These are phyloP conservation scores for Candida adriatica DNA, from an alignment of 805 yeast genomes.

Conservation along the genomic window DNA sequence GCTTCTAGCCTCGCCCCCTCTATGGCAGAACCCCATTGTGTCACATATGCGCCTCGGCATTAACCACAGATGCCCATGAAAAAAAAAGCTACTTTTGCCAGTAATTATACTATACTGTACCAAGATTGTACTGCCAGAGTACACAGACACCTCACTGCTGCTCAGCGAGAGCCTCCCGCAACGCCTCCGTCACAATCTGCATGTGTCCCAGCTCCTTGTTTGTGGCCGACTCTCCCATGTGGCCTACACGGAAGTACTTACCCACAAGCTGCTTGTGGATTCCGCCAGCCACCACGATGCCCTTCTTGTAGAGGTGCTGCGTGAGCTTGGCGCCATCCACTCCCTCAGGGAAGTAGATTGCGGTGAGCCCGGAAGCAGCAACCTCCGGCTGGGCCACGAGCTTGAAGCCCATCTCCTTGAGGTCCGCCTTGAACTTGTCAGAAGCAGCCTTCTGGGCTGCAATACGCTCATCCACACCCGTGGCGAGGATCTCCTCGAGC, in stretches of 20 bases:
- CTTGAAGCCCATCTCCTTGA: conserved; percentile 52
- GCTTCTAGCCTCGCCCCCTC: too few species aligned
- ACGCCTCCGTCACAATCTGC: conserved; percentile 39
- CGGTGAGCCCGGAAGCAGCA: conserved; percentile 86
- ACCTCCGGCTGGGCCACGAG: conserved; percentile 56
- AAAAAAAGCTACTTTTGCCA: too few species aligned
- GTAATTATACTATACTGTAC: too few species aligned
- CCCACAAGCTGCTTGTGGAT: conserved; percentile 74
- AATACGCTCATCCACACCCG: conserved; percentile 53
- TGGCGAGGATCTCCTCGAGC: conserved; percentile 58
- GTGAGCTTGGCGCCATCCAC: conserved; percentile 64
- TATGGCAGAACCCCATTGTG: too few species aligned
- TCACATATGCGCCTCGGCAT: too few species aligned
- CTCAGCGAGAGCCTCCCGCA: conserved; percentile 36
- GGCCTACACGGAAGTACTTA: conserved; percentile 90
- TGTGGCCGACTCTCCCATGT: conserved; percentile 82
- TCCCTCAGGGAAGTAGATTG: conserved; percentile 74
- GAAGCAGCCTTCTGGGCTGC: conserved; percentile 58
- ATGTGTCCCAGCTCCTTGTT: conserved; percentile 50
- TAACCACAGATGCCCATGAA: too few species aligned
- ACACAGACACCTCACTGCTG: conserved; percentile 16
- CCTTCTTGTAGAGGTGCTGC: conserved; percentile 47
- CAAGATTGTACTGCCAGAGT: not conserved
- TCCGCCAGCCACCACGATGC: conserved; percentile 83
- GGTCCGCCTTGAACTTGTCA: conserved; percentile 51